Base-by-base conservation (phyloP, 2,329 filamentous ascomycete genomes). In the Beauveria sp. region DNA sequence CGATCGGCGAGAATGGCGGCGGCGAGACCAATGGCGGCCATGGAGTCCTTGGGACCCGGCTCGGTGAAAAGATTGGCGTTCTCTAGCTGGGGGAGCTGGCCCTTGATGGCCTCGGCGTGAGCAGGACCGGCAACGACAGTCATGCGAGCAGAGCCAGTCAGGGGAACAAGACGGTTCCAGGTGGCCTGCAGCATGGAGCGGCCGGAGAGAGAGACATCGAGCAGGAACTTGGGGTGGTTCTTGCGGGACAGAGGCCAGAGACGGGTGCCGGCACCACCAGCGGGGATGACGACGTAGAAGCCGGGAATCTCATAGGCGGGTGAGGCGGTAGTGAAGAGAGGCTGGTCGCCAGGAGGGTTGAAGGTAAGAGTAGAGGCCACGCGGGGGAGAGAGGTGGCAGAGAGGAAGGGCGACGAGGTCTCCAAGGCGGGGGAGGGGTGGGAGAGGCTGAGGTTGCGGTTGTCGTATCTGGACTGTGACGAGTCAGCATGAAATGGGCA, bases 171-270 rank as follows among this genome's bases (percentile, higher is more conserved):
- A 55, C 67, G 64, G 26, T 65, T 63, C 67, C 67, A 68, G 24
- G 67, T 68, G 28, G 67, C 65, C 59, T 68, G 67, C 40, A 68
- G 64, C 65, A 68, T 57, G 54, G 66, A 68, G 63, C 63, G 67
- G 24, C 67, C 67, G 9, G 63, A 67, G 12, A 68, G 65, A 50
- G 67, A 65, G 55, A 68, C 67, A 43, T 68, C 67, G 40, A 68
- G 63, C 53, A 68, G 63, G 48, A 68, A 68, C 60, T 68, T 68
- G 66, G 67, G 67, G 56, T 68, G 67, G 48, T 68, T 67, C 64
- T 68, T 66, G 30, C 67, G 66, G 12, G 67, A 68, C 43, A 68
- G 63, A 18, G 67, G 67, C 67, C 67, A 68, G 18, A 68, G 64
- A 61, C 67, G 67, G 60, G 67, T 68, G 28, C 67, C 67, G 47